Percentiles rank a stretch among this genome's conserved stretches.
phyloP scores from a whole-genome alignment of 805 yeast species.

The Starmerella riodocensis region DNA sequence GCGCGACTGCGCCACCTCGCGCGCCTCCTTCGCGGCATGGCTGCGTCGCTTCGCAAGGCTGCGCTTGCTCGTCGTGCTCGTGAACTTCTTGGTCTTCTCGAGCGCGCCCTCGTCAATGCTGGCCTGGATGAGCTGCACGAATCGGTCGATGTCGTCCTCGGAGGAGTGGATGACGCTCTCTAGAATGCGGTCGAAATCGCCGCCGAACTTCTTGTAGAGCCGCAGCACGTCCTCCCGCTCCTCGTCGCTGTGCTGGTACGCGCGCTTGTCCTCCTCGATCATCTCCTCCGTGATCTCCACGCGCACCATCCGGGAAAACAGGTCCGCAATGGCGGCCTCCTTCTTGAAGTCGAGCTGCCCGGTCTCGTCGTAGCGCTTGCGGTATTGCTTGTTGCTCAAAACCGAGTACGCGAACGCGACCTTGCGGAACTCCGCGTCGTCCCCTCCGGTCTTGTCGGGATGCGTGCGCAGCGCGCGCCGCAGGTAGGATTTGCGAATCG shows the following conservation, averaged over 20 bases:
- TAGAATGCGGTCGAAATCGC: conserved; percentile 56
- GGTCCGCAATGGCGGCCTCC: conserved; percentile 28
- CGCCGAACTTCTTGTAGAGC: conserved; percentile 44
- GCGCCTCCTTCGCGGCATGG: conserved; percentile 29
- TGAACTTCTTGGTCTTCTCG: conserved; percentile 35
- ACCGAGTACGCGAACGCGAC: conserved; percentile 66
- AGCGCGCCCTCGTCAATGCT: conserved; percentile 32
- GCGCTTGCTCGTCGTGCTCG: conserved; percentile 34
- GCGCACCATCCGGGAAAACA: conserved; percentile 27
- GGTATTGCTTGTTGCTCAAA: conserved; percentile 43
- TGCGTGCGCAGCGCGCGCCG: conserved; percentile 50
- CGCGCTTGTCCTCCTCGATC: conserved; percentile 54
- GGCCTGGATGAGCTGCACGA: conserved; percentile 39
- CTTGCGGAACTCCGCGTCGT: conserved; percentile 41
- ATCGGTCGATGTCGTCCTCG: conserved; percentile 47
- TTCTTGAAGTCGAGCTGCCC: conserved; percentile 41
- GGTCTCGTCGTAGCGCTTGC: conserved; percentile 52
- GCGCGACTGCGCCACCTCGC: conserved; percentile 46
- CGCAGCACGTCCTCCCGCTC: conserved; percentile 45
- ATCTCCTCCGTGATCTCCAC: conserved; percentile 29
- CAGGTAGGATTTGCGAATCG: conserved; percentile 55
- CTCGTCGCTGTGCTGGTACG: conserved; percentile 40
- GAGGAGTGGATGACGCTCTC: conserved; percentile 71
- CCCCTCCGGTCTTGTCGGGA: conserved; percentile 50
- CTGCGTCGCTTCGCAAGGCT: conserved; percentile 37